phyloP scores from a whole-genome alignment of 2,329 filamentous ascomycete species.

The Penicillium sp. region DNA sequence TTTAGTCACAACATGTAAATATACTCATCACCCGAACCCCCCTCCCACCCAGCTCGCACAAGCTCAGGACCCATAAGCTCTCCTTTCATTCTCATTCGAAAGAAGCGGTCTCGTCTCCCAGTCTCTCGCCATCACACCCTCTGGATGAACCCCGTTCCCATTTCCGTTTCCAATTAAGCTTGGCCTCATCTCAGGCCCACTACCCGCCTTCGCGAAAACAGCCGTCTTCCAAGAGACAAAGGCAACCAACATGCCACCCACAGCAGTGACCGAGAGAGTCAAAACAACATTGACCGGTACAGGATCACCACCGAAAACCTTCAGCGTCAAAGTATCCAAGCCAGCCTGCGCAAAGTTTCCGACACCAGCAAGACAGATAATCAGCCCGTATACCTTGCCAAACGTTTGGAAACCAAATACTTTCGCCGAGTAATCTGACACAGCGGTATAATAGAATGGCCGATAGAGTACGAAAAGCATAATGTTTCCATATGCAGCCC shows the following conservation, averaged over 20 bases:
- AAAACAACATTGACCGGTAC: conserved; percentile 73
- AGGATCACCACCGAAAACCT: conserved; percentile 68
- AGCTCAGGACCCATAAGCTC: conserved; percentile 5
- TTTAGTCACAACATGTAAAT: background rate
- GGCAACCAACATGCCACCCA: conserved; percentile 64
- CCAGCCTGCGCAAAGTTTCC: conserved; percentile 81
- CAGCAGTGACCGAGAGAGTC: conserved; percentile 57
- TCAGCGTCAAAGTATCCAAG: conserved; percentile 74
- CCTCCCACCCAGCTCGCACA: too few relatives aligned
- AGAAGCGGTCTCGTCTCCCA: conserved; percentile 13
- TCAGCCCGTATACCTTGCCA: conserved; percentile 87
- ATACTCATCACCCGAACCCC: background rate
- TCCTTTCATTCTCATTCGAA: background rate
- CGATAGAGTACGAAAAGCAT: conserved; percentile 78
- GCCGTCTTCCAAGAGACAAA: conserved; percentile 60
- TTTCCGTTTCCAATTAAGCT: background rate
- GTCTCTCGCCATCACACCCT: conserved; percentile 4
- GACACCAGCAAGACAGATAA: conserved; percentile 81
- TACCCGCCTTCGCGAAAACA: background rate
- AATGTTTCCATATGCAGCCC: conserved; percentile 70
- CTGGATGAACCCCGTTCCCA: background rate
- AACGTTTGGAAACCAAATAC: conserved; percentile 92
- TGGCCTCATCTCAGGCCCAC: background rate
- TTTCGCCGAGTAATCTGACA: conserved; percentile 85
- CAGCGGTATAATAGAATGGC: conserved; percentile 83